Percentiles rank a stretch among this genome's conserved stretches.
Evolutionary conservation across 768 basidiomycete genomes (phyloP).

Genomic region (Leucocoprinus sp.): DNA sequence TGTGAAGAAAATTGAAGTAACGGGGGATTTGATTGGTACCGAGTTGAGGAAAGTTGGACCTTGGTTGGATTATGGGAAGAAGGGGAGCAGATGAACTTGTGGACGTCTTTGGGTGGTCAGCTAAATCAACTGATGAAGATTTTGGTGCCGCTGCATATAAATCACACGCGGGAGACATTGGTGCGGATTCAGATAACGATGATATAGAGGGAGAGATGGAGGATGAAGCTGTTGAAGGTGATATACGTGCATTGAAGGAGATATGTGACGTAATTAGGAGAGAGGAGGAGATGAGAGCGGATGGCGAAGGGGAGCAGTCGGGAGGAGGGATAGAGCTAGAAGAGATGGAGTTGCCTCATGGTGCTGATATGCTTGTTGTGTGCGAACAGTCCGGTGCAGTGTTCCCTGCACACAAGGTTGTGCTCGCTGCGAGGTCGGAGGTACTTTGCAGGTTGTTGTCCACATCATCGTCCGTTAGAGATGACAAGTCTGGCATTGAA

Average conservation of each 20-base stretch:
- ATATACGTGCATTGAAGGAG: constrained; percentile 25
- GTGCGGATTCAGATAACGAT: constrained; percentile 16
- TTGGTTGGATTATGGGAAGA: constrained; percentile 29
- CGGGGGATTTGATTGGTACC: constrained; percentile 42
- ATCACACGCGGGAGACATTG: background rate
- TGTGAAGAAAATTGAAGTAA: constrained; percentile 44
- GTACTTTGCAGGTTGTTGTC: constrained; percentile 36
- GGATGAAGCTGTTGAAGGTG: constrained; percentile 28
- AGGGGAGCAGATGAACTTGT: constrained; percentile 12
- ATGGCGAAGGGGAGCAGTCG: too few species aligned
- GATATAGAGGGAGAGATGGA: constrained; percentile 28
- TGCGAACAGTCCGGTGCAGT: constrained; percentile 27
- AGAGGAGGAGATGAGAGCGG: constrained; percentile 19
- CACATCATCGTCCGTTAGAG: constrained; percentile 2
- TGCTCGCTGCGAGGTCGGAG: constrained; percentile 56
- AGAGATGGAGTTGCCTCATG: constrained; percentile 28
- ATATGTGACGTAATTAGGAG: constrained; percentile 25
- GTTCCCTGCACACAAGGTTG: constrained; percentile 55
- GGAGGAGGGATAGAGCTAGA: constrained; percentile 13
- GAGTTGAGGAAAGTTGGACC: constrained; percentile 66
- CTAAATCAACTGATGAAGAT: constrained; percentile 29
- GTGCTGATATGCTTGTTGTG: constrained; percentile 56
- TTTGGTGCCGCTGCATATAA: constrained; percentile 13
- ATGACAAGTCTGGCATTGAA: constrained; percentile 12
- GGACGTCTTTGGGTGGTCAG: constrained; percentile 23